Evolutionary conservation across 192 early-diverging fungal species (phyloP), one percentile per base, ranked within the genome.

Genomic region (Pilaira anomala): DNA sequence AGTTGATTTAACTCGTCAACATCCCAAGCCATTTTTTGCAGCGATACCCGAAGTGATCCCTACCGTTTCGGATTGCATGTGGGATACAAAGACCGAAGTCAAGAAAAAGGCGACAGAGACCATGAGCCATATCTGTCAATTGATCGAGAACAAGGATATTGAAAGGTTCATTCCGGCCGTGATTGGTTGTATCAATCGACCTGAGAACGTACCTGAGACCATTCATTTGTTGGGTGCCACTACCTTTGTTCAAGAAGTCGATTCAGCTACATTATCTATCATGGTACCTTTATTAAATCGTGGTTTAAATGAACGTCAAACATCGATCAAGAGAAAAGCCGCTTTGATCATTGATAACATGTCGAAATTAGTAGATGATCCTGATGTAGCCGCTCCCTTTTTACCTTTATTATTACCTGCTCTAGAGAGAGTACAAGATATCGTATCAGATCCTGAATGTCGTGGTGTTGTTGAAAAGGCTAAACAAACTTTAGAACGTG

Each of bases 311-410:
- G 88, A 91, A 73, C 79, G 87, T 68, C 77, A 78, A 69, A 86
- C 82, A 68, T 75, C 87, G 53, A 85, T 90, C 63, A 78, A 87
- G 63, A 87, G 89, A 78, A 84, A 86, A 71, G 77, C 84, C 68
- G 83, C 85, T 61, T 83, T 91, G 65, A 90, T 93, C 75, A 89
- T 93, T 70, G 88, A 91, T 83, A 93, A 93, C 84, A 93, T 93
- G 91, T 90, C 86, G 76, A 93, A 91, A 80, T 82, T 93, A 53
- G 89, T 91, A 62, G 87, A 91, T 73, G 82, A 91, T 79, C 89
- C 91, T 55, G 79, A 83, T 68, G 85, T 89, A 64, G 88, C 88
- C 52, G 79, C 82, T 66, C 88, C 87, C 67, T 93, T 93, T 85
- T 77, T 93, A 76, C 88, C 88, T 63, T 72, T 81, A 51, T 78